Conservation (phyloP, 208 protist genomes). For the Tritrichomonas foetus region DNA sequence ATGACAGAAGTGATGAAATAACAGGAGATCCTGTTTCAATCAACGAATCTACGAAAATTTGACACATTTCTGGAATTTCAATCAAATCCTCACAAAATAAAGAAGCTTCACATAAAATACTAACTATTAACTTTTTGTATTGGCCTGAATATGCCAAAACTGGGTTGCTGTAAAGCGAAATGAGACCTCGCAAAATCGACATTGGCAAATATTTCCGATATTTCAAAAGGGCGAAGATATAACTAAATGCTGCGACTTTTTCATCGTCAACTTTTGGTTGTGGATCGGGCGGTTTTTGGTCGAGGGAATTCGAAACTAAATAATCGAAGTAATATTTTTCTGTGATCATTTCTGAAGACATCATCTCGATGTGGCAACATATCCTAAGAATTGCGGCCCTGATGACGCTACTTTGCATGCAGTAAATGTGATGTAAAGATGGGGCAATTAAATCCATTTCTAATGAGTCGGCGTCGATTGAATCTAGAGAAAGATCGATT, state of each 20-base stretch:
- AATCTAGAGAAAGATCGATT: neutral
- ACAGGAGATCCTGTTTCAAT: neutral
- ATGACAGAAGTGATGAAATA: neutral
- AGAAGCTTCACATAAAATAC: neutral
- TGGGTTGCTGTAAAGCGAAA: neutral
- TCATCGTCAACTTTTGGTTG: neutral
- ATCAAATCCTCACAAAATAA: neutral
- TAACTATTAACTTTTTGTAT: neutral
- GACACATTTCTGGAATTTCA: neutral
- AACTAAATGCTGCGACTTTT: neutral
- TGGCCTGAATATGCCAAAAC: too few species aligned
- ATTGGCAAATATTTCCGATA: neutral
- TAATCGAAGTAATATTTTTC: constrained; percentile 26
- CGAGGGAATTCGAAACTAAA: neutral
- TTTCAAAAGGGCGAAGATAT: neutral
- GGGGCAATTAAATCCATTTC: neutral
- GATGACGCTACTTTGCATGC: neutral
- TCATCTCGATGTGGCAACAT: neutral
- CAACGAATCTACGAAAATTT: neutral
- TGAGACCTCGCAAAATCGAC: neutral
- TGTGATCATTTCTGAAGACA: neutral
- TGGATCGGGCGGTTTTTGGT: neutral
- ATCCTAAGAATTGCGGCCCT: neutral
- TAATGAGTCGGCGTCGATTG: neutral
- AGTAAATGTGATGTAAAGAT: constrained; percentile 11